Percentiles rank a stretch among this genome's conserved stretches.
Conservation (phyloP, 768 basidiomycete genomes). For the Mycena belliarum region DNA sequence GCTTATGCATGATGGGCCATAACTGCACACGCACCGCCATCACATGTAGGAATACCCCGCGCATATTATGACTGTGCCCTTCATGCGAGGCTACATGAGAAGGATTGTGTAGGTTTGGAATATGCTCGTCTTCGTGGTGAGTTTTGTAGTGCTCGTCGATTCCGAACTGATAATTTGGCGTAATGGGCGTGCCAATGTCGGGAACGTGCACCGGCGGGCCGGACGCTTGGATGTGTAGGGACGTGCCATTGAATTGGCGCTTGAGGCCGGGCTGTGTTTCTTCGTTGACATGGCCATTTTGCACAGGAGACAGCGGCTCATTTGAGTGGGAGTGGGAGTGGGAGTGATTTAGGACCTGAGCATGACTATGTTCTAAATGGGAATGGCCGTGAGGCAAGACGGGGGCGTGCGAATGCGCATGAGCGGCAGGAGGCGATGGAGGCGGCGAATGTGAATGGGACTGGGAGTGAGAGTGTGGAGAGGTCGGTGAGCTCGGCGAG, state of each 20-base stretch:
- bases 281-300: slow-evolving; percentile 12
- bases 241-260: slow-evolving; percentile 41
- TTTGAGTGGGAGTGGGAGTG: slow-evolving; percentile 15
- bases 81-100: slow-evolving; percentile 60
- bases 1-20: neutral
- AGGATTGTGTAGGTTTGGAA: slow-evolving; percentile 52
- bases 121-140: slow-evolving; percentile 37
- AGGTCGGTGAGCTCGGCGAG: slow-evolving; percentile 21
- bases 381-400: slow-evolving; percentile 8
- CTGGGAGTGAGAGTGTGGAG: slow-evolving; percentile 33
- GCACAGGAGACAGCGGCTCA: neutral
- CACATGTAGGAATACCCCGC: slow-evolving; percentile 96
- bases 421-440: slow-evolving; percentile 23
- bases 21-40: slow-evolving; percentile 68
- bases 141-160: slow-evolving; percentile 52
- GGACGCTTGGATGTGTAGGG: slow-evolving; percentile 36
- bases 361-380: slow-evolving; percentile 12
- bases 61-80: slow-evolving; percentile 97
- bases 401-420: slow-evolving; percentile 23
- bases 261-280: slow-evolving; percentile 19
- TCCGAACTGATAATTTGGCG: slow-evolving; percentile 61
- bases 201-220: slow-evolving; percentile 15
- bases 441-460: slow-evolving; percentile 24
- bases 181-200: slow-evolving; percentile 54
- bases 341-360: slow-evolving; percentile 12